Conservation (phyloP, 768 basidiomycete species). For the Amylocystis lapponica region DNA sequence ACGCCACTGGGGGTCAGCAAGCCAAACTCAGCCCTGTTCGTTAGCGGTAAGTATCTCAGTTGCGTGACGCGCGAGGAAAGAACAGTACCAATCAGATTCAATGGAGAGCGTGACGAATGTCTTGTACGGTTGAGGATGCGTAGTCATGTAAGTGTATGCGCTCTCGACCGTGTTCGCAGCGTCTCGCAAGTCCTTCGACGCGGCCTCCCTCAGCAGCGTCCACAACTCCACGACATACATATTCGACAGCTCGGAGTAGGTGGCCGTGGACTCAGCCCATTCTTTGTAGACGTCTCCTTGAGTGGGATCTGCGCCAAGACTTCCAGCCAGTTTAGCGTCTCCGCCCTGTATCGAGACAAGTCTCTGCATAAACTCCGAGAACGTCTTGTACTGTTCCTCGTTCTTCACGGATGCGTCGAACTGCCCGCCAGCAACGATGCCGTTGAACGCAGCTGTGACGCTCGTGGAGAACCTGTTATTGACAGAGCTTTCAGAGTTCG, state of each 20-base stretch:
- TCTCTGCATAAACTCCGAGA: background rate
- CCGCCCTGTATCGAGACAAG: background rate
- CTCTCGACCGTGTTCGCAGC: background rate
- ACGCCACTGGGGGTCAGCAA: background rate
- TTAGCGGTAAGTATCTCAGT: no score
- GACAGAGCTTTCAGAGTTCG: background rate
- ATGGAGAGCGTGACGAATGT: background rate
- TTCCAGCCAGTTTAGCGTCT: background rate
- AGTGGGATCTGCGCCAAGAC: background rate
- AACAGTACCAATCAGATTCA: background rate
- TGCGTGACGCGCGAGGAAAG: no score
- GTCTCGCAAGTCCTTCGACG: background rate
- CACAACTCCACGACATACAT: background rate
- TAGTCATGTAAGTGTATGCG: background rate
- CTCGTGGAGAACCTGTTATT: background rate
- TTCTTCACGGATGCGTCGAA: background rate
- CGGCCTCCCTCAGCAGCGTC: background rate
- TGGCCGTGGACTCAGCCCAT: background rate
- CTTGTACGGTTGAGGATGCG: background rate
- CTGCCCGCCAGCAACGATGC: background rate
- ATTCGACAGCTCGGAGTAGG: background rate
- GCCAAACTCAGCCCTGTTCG: background rate
- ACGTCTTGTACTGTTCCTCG: background rate
- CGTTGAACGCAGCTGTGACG: background rate
- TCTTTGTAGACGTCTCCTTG: background rate